Conservation (phyloP, 1,284 basidiomycete genomes). For the Quambalaria eucalypti region DNA sequence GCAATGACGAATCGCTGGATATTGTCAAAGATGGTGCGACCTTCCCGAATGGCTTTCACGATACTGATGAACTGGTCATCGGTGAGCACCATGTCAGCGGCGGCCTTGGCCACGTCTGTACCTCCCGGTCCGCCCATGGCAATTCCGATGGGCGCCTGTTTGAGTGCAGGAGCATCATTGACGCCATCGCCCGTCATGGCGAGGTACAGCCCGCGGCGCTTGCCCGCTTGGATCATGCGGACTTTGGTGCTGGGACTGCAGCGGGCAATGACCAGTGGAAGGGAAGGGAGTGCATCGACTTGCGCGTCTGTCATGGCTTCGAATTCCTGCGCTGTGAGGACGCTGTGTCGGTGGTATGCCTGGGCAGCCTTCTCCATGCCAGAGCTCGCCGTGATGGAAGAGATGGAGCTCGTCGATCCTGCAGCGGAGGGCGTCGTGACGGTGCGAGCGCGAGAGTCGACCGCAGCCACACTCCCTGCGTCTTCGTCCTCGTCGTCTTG, state of each 20-base stretch:
- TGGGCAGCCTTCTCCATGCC: too few species aligned
- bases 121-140: conserved; percentile 59
- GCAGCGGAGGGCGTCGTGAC: too few species aligned
- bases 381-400: too few species aligned
- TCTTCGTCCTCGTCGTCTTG: not conserved
- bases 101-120: conserved; percentile 61
- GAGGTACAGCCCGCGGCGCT: conserved; percentile 21
- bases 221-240: conserved; percentile 32
- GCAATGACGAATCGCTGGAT: conserved; percentile 40
- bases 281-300: conserved; percentile 24
- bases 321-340: conserved; percentile 34
- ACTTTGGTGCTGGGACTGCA: conserved; percentile 42
- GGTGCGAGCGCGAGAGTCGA: too few species aligned
- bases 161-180: conserved; percentile 57
- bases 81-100: conserved; percentile 42
- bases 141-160: conserved; percentile 53
- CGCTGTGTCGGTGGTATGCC: too few species aligned
- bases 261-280: conserved; percentile 34
- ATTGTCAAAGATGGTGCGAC: conserved; percentile 39
- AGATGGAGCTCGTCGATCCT: too few species aligned
- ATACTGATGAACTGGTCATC: conserved; percentile 39
- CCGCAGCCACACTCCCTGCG: too few species aligned
- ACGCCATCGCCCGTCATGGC: conserved; percentile 51
- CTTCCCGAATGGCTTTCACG: conserved; percentile 33
- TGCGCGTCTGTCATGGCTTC: conserved; percentile 28